phyloP scores from a whole-genome alignment of 768 basidiomycete species.

The Collybiopsis confluens region DNA sequence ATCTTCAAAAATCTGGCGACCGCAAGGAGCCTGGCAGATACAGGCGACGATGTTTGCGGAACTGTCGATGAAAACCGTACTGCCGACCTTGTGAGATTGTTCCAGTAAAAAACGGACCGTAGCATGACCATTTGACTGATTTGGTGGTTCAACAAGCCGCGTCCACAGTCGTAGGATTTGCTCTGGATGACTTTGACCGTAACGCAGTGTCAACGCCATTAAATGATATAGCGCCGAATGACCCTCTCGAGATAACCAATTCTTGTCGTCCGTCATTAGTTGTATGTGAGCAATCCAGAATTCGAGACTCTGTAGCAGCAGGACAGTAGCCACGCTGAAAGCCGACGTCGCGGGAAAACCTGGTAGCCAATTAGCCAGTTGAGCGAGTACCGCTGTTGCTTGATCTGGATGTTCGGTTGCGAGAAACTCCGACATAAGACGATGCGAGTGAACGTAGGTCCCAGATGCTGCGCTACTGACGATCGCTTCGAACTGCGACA shows the following conservation, averaged over 20 bases:
- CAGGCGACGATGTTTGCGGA: conserved; percentile 81
- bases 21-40: conserved; percentile 72
- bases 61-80: conserved; percentile 69
- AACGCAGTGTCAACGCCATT: conserved; percentile 77
- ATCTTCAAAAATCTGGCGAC: conserved; percentile 72
- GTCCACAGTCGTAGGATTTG: conserved; percentile 80
- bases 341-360: conserved; percentile 50
- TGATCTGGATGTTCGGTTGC: conserved; percentile 72
- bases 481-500: conserved; percentile 71
- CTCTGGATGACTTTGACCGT: conserved; percentile 68
- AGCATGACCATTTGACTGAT: conserved; percentile 72
- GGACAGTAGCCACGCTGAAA: conserved; percentile 41
- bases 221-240: conserved; percentile 72
- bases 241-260: conserved; percentile 53
- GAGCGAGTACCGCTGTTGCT: conserved; percentile 59
- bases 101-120: conserved; percentile 81
- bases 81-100: conserved; percentile 82
- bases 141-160: conserved; percentile 67
- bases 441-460: conserved; percentile 79
- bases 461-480: conserved; percentile 69
- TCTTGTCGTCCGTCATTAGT: conserved; percentile 57
- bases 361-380: conserved; percentile 71
- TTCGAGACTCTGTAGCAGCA: conserved; percentile 76
- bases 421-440: conserved; percentile 70
- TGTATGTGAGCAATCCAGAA: conserved; percentile 80